phyloP scores from a whole-genome alignment of 139 green algal genomes.

The Zygnema cylindricum region DNA sequence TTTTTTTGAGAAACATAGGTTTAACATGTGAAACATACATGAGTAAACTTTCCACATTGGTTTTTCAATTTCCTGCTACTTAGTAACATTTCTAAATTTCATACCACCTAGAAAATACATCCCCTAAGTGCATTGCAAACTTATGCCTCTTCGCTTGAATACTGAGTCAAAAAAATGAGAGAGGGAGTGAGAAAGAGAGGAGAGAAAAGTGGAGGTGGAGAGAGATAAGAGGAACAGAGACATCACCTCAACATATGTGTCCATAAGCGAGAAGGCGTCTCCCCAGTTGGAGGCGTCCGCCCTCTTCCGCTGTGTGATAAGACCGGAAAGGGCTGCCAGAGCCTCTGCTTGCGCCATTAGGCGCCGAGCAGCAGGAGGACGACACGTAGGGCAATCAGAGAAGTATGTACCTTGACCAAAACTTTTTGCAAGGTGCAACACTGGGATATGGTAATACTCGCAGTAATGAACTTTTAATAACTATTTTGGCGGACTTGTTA shows the following conservation, averaged over 20 bases:
- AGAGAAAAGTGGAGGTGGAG: background rate
- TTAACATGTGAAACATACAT: no score
- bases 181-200: background rate
- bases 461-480: no score
- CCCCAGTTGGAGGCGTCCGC: slow-evolving; percentile 55
- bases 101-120: background rate
- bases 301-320: slow-evolving; percentile 46
- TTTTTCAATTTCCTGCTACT: no score
- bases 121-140: background rate
- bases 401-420: no score
- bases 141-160: background rate
- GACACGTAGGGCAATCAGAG: no score
- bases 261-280: slow-evolving; percentile 54
- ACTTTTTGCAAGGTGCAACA: no score
- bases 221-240: slow-evolving; percentile 1
- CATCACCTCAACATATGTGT: slow-evolving; percentile 39
- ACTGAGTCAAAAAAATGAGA: background rate
- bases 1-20: no score
- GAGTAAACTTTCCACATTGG: no score
- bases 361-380: no score
- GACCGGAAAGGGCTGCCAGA: slow-evolving; percentile 18
- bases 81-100: background rate
- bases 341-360: no score
- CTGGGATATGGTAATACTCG: no score
- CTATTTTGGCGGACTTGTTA: no score